Percentiles rank a stretch among this genome's conserved stretches.
Conservation (phyloP, 768 basidiomycete species). For the Pholiota conissans region DNA sequence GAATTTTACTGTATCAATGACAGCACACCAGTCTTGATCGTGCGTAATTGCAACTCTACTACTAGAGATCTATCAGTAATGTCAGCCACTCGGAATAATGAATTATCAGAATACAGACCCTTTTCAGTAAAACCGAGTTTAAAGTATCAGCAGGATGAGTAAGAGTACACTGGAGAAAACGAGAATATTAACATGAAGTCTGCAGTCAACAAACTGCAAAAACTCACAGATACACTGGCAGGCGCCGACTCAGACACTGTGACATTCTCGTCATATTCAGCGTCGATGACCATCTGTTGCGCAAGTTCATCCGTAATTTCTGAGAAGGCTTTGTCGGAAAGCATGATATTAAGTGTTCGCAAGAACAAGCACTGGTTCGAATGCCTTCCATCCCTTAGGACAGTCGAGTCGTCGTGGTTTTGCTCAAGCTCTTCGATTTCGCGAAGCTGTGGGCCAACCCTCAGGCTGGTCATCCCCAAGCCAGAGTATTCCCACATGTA, state of each 20-base stretch:
- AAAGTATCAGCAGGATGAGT: not conserved
- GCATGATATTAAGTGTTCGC: conserved; percentile 11
- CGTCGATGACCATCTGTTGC: too few relatives aligned
- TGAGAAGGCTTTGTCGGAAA: conserved; percentile 1
- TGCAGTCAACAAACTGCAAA: not conserved
- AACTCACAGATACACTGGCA: not conserved
- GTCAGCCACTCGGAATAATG: not conserved
- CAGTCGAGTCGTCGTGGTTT: not conserved
- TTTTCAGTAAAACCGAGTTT: not conserved
- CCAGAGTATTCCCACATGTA: conserved; percentile 18
- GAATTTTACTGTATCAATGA: not conserved
- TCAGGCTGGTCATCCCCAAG: conserved; percentile 9
- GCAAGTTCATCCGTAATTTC: not conserved
- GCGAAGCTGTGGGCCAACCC: conserved; percentile 6
- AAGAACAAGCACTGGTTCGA: conserved; percentile 17
- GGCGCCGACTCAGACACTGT: not conserved
- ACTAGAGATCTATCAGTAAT: not conserved
- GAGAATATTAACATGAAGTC: not conserved
- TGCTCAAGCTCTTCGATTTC: conserved; percentile 5
- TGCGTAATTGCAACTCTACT: not conserved
- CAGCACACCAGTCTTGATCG: not conserved
- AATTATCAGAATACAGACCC: not conserved
- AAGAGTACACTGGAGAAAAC: not conserved
- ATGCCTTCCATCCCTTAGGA: not conserved
- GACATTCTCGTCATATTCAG: not conserved